These are phyloP conservation scores for Lathyrus sativus DNA, from an alignment of 306 rosid genomes.

Conservation along the genomic window DNA sequence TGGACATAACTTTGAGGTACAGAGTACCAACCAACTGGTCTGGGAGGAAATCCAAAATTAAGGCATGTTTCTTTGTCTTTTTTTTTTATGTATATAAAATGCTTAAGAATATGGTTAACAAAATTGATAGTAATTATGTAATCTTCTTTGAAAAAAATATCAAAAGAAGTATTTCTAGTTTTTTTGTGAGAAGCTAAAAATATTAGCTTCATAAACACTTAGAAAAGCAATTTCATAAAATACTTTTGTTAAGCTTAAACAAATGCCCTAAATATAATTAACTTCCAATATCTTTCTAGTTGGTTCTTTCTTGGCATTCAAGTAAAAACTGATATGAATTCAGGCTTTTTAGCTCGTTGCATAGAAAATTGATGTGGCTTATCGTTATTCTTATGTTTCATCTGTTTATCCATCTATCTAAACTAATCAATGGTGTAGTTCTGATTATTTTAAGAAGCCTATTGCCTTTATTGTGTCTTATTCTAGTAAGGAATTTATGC, in stretches of 20 bases:
- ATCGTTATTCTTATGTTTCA: constrained; percentile 8
- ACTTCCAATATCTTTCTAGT: constrained; percentile 8
- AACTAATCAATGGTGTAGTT: neutral
- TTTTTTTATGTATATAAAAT: too few relatives aligned
- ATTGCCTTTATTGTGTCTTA: constrained; percentile 13
- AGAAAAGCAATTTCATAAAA: neutral
- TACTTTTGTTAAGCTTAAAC: constrained; percentile 1
- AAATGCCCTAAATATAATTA: neutral
- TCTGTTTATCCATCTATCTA: neutral
- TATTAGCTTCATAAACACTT: neutral
- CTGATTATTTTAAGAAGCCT: constrained; percentile 3
- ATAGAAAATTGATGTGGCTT: neutral
- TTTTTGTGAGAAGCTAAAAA: neutral
- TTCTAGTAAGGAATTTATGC: neutral
- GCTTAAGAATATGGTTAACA: too few relatives aligned
- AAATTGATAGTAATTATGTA: neutral
- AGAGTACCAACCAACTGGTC: neutral
- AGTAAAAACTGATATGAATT: constrained; percentile 2
- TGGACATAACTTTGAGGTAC: too few relatives aligned
- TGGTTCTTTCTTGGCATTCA: constrained; percentile 21
- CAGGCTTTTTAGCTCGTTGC: neutral
- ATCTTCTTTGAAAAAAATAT: neutral
- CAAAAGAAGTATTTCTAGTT: neutral
- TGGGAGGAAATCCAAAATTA: neutral
- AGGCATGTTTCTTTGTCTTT: too few relatives aligned